These are phyloP conservation scores for Gleditsia sinensis DNA, from an alignment of 306 rosid genomes.

Conservation along the genomic window DNA sequence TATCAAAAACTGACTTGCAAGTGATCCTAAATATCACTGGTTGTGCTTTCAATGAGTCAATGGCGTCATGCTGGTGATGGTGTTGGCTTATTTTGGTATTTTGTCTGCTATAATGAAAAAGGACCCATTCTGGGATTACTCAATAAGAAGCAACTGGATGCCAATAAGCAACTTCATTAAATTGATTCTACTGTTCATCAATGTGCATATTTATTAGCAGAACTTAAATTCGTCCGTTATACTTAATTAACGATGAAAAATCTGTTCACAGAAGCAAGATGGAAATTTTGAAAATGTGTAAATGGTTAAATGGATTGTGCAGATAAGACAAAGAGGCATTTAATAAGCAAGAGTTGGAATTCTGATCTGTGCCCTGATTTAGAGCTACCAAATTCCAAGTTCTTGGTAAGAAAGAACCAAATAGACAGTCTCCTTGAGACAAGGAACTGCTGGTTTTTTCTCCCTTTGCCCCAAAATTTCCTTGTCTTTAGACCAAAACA, in stretches of 20 bases:
- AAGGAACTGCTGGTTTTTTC: constrained; percentile 46
- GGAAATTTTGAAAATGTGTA: neutral
- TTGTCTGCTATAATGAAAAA: neutral
- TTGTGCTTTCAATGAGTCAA: neutral
- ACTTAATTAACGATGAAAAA: neutral
- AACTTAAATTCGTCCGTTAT: neutral
- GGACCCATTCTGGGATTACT: neutral
- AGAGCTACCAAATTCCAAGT: constrained; percentile 37
- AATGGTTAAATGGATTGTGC: neutral
- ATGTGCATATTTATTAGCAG: neutral
- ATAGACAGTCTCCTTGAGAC: constrained; percentile 44
- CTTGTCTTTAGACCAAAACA: constrained; percentile 32
- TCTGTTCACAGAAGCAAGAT: neutral
- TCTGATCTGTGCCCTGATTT: constrained; percentile 5
- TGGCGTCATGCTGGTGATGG: neutral
- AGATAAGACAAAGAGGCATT: constrained; percentile 11
- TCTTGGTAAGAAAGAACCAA: constrained; percentile 36
- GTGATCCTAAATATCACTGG: neutral
- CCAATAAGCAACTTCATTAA: too few relatives aligned
- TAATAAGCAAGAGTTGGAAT: constrained; percentile 8
- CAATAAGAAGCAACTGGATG: neutral
- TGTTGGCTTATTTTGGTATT: neutral
- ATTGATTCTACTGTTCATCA: neutral
- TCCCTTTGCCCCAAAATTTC: constrained; percentile 4
- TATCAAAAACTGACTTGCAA: neutral